Conservation (phyloP, 345 rosid genomes). For the Firmiana major region DNA sequence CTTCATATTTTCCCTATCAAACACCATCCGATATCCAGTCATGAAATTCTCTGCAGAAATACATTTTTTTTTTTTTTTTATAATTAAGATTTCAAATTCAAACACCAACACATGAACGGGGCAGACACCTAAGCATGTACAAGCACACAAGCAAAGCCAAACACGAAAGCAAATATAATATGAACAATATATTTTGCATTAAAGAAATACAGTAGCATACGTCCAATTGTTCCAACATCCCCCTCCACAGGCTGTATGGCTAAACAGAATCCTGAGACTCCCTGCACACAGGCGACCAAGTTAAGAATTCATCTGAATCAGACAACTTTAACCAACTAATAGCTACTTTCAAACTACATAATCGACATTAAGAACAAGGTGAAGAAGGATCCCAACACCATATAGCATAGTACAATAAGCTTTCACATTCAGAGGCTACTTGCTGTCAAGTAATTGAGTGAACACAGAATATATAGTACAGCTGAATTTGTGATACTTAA, state of each 20-base stretch:
- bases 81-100: background rate
- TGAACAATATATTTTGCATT: background rate
- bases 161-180: background rate
- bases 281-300: slow-evolving; percentile 34
- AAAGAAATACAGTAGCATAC: slow-evolving; percentile 26
- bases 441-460: background rate
- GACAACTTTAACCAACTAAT: background rate
- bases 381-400: background rate
- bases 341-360: background rate
- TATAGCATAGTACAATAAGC: background rate
- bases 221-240: slow-evolving; percentile 67
- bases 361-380: background rate
- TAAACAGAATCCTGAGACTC: slow-evolving; percentile 54
- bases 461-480: too few relatives aligned
- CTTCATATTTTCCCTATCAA: slow-evolving; percentile 77
- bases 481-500: background rate
- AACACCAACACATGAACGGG: background rate
- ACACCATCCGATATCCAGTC: slow-evolving; percentile 71
- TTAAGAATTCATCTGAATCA: slow-evolving; percentile 4
- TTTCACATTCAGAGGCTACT: background rate
- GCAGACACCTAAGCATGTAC: background rate
- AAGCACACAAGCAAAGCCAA: background rate
- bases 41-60: slow-evolving; percentile 75
- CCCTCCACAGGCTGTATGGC: slow-evolving; percentile 61
- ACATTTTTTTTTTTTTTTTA: background rate